Conservation (phyloP, 2,329 filamentous ascomycete genomes). For the Akanthomyces uredinophilus region DNA sequence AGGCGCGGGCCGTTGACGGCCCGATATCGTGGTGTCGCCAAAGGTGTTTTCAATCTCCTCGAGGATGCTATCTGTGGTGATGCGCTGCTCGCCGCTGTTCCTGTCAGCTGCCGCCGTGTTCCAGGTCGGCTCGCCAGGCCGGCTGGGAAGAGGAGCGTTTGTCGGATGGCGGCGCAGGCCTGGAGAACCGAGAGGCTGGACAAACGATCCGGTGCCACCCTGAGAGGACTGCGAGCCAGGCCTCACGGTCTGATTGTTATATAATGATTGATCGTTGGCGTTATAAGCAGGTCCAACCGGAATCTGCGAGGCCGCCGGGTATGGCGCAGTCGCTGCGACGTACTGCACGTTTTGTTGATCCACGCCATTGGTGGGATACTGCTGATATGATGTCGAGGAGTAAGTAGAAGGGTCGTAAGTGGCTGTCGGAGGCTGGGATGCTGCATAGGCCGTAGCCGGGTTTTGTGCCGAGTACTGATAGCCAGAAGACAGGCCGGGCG, state of each 20-base stretch:
- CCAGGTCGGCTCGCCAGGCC: slow-evolving; percentile 42
- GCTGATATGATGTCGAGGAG: slow-evolving; percentile 26
- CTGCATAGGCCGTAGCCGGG: slow-evolving; percentile 25
- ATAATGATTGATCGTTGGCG: slow-evolving; percentile 41
- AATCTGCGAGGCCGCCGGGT: slow-evolving; percentile 48
- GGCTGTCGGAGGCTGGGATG: slow-evolving; percentile 25
- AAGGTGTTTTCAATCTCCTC: slow-evolving; percentile 53
- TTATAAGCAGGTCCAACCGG: slow-evolving; percentile 48
- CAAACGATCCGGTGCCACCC: slow-evolving; percentile 36
- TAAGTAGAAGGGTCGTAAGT: slow-evolving; percentile 35
- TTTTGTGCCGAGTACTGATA: slow-evolving; percentile 40
- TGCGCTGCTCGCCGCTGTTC: slow-evolving; percentile 36
- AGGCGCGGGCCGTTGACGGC: slow-evolving; percentile 35
- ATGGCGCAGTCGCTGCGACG: slow-evolving; percentile 41
- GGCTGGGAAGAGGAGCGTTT: slow-evolving; percentile 53
- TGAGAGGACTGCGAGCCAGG: slow-evolving; percentile 48
- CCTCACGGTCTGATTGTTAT: slow-evolving; percentile 39
- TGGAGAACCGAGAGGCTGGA: slow-evolving; percentile 37
- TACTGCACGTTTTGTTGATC: slow-evolving; percentile 31
- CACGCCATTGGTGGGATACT: slow-evolving; percentile 36
- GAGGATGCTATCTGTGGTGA: slow-evolving; percentile 49
- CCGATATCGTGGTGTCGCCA: slow-evolving; percentile 9
- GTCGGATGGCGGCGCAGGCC: slow-evolving; percentile 54
- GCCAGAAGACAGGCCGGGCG: slow-evolving; percentile 27
- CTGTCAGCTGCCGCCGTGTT: slow-evolving; percentile 39